Percentiles rank a stretch among this genome's conserved stretches.
These are phyloP conservation scores for Tritrichomonas musculus DNA, from an alignment of 208 protist genomes.

Conservation along the genomic window DNA sequence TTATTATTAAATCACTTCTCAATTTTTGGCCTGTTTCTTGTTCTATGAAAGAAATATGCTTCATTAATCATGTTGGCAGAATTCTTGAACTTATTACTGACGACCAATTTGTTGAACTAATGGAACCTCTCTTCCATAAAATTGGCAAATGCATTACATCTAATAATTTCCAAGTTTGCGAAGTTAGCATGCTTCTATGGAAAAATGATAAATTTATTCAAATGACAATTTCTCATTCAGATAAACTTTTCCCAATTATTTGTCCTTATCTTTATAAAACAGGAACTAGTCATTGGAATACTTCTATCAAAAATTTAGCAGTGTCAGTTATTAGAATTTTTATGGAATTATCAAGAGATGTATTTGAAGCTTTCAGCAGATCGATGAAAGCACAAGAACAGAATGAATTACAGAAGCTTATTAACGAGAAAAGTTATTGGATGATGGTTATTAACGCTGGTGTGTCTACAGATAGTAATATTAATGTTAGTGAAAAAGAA, in stretches of 20 bases:
- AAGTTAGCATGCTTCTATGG: constrained; percentile 3
- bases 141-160: background rate
- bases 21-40: constrained; percentile 23
- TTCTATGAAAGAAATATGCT: background rate
- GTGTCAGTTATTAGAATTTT: constrained; percentile 23
- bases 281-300: constrained; percentile 23
- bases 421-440: background rate
- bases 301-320: background rate
- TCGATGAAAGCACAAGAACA: background rate
- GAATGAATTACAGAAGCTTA: background rate
- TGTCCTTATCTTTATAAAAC: constrained; percentile 16
- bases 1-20: background rate
- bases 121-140: background rate
- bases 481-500: background rate
- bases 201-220: constrained; percentile 25
- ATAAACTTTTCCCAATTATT: constrained; percentile 16
- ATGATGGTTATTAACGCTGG: background rate
- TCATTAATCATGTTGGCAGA: background rate
- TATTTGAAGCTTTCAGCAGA: constrained; percentile 4
- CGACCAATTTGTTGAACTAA: constrained; percentile 4
- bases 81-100: background rate
- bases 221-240: background rate
- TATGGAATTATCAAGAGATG: background rate
- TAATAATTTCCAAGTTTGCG: constrained; percentile 32
- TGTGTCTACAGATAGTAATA: background rate